Base-by-base conservation (phyloP, 345 rosid genomes). In the Streptanthus diversifolius region DNA sequence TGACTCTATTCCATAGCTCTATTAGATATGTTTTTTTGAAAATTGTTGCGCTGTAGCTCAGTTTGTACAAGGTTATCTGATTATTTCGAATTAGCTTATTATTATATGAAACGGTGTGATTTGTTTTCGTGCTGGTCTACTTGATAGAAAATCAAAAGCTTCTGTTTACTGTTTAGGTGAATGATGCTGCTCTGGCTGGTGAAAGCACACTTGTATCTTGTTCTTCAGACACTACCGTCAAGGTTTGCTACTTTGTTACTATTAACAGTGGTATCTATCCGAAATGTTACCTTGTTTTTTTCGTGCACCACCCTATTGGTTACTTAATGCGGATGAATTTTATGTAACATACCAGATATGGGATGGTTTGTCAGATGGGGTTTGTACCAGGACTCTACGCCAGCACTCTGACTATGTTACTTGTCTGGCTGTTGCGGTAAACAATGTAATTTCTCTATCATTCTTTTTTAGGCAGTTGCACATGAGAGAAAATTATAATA, bases 381-480 rank as follows among this genome's bases (percentile, higher is more conserved):
- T 70, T 45, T 92, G 99, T 80, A 85, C 84, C 19, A 82, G 84
- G 83, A 91, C 98, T 56, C 86, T 91, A 18, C 90, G 88, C 45
- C 99, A 95, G 81, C 99, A 95, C 79, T 80, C 97, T 74, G 99
- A 95, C 80, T 95, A 95, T 70, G 97, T 95, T 73, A 95, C 96
- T 62, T 87, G 98, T 77, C 87, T 95, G 40, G 96, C 98, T 21
- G 83, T 90, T 43, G 92, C 99, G n/a, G 85, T 73, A 70, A 85
- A 90, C 85, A 92, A 95, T 90, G 99, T 95, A 95, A 82, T 83
- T 81, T 48, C 29, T 21, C 9, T 82, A 49, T 73, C 52, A 67
- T 72, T 76, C 18, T 40, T 51, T 27, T 5, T 15, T 62, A 10
- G 37, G 14, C 47, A 29, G 12, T 40, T 58, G 36, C 55, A 17